Evolutionary conservation across 495 filamentous ascomycete species (phyloP), one percentile per base, ranked within the genome.

Genomic region (Penicillium paradoxum): DNA sequence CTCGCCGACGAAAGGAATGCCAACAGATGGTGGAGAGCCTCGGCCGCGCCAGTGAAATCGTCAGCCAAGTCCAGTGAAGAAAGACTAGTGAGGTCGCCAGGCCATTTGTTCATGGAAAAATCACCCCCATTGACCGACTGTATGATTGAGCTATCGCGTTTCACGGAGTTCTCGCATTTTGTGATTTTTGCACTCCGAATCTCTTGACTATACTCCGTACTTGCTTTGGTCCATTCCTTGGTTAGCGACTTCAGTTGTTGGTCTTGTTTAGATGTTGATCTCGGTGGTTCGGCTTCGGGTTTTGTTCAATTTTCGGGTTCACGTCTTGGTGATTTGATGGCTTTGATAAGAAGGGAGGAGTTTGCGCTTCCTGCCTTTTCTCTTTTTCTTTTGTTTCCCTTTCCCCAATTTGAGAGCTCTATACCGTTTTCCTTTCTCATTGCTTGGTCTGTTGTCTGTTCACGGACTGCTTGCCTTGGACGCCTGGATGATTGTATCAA

Each of bases 11-110:
- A 66, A 97, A 99, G 78, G 95, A 99, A 72, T 99, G 95, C 76
- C 88, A 92, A 71, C 90, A 96, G 71, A 97, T 97, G 95, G 93
- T 99, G 17, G 95, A 99, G 73, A 90, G 86, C 38, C 75, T 99
- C 54, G 71, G 78, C 51, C 85, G 86, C 63, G 93, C 93, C 38
- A 90, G 82, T 64, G 95, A 99, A 79, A 97, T 99, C 74, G 93
- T 99, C 60, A 89, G 85, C 68, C 90, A 97, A 70, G 91, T 97
- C 53, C 91, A 97, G 82, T 97, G 80, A 75, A 42, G 30, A 19
- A 30, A 11, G 5, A 4, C 8, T 32, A 34, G 18, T 39, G 7
- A 15, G 17, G 19, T 45, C 18, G 4, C 34, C 10, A 39, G 22
- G 30, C 46, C 34, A 25, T 44, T 19, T 17, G 10, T 10, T 14